Evolutionary conservation across 805 yeast genomes (phyloP).

Genomic region (Metschnikowia dekortorum): DNA sequence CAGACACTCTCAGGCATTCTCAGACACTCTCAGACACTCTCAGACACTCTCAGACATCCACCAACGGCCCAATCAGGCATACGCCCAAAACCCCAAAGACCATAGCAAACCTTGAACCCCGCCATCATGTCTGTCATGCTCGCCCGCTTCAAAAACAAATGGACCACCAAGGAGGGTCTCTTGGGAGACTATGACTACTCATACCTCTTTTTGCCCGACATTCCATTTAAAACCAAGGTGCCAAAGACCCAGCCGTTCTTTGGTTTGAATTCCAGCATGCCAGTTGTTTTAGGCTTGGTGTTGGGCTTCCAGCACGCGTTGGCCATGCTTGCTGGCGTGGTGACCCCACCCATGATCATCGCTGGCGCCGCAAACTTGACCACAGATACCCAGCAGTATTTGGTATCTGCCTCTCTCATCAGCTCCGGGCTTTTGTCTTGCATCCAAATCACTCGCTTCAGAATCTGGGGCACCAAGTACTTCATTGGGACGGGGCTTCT

Average conservation of each 20-base stretch:
- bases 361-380: conserved; percentile 6
- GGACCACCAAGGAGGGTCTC: conserved; percentile 9
- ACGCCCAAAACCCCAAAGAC: too few species aligned
- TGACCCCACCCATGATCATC: conserved; percentile 12
- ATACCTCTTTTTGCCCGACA: conserved; percentile 10
- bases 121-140: neutral
- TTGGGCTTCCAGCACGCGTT: conserved; percentile 13
- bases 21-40: too few species aligned
- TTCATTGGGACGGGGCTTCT: conserved; percentile 13
- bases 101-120: too few species aligned
- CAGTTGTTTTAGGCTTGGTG: conserved; percentile 8
- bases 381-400: conserved; percentile 5
- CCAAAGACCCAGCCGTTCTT: conserved; percentile 12
- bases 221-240: conserved; percentile 7
- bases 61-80: too few species aligned
- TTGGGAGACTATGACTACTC: conserved; percentile 12
- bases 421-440: conserved; percentile 7
- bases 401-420: conserved; percentile 12
- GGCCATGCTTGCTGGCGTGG: conserved; percentile 15
- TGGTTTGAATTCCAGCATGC: conserved; percentile 11
- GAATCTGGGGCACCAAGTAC: conserved; percentile 7
- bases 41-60: too few species aligned
- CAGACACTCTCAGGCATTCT: neutral
- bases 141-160: conserved; percentile 2
- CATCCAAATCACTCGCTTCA: conserved; percentile 9